A percentile compares a stretch with the other conserved stretches of the same genome.
Conservation (phyloP, 257 asterid species). For the Scutellaria galericulata region DNA sequence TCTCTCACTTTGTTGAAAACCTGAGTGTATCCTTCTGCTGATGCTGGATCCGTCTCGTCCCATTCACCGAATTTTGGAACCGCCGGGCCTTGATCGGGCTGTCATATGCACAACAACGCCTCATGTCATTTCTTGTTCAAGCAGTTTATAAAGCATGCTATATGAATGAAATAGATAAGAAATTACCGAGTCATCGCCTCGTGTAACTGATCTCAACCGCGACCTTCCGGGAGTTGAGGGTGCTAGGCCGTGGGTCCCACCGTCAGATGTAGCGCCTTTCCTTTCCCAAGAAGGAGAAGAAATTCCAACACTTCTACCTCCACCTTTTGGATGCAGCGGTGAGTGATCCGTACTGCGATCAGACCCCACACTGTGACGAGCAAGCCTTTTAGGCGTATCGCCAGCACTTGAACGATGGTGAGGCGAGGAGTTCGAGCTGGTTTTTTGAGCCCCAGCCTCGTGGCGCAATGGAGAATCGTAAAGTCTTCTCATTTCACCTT, state of each 20-base stretch:
- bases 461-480: slow-evolving; percentile 58
- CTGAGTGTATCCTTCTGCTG: slow-evolving; percentile 79
- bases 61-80: slow-evolving; percentile 90
- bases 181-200: slow-evolving; percentile 78
- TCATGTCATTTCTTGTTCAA: slow-evolving; percentile 1
- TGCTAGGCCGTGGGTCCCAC: slow-evolving; percentile 56
- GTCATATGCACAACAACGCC: slow-evolving; percentile 29
- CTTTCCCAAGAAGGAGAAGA: slow-evolving; percentile 94
- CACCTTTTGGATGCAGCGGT: slow-evolving; percentile 67
- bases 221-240: slow-evolving; percentile 91
- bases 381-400: slow-evolving; percentile 65
- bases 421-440: slow-evolving; percentile 58
- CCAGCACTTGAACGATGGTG: slow-evolving; percentile 58
- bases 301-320: slow-evolving; percentile 57
- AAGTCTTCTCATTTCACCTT: slow-evolving; percentile 55
- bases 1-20: slow-evolving; percentile 68
- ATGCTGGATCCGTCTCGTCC: slow-evolving; percentile 79
- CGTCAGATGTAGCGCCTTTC: slow-evolving; percentile 57
- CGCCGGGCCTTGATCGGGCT: slow-evolving; percentile 81
- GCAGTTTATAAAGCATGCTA: neutral
- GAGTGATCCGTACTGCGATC: slow-evolving; percentile 76
- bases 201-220: slow-evolving; percentile 73
- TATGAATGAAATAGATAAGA: slow-evolving; percentile 1
- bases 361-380: slow-evolving; percentile 58
- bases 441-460: slow-evolving; percentile 41